phyloP scores from a whole-genome alignment of 1,284 basidiomycete genomes.

The Pterulicium gracile region DNA sequence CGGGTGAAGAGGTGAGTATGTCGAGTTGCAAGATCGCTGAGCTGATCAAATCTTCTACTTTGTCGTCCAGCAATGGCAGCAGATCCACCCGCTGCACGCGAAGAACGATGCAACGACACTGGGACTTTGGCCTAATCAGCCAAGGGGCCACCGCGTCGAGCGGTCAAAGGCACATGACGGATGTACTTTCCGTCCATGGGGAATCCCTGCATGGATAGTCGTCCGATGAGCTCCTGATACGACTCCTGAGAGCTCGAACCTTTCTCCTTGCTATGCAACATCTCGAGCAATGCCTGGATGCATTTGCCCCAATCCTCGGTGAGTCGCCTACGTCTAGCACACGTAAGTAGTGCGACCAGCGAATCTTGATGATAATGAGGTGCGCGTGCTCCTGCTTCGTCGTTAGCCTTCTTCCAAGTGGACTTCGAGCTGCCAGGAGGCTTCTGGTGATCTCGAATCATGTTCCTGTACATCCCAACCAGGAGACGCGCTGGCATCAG shows the following conservation, averaged over 20 bases:
- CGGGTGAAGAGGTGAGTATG: too few relatives aligned
- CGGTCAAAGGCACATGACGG: not conserved
- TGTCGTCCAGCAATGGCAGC: too few relatives aligned
- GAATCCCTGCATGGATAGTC: slow-evolving; percentile 24
- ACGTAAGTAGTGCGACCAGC: slow-evolving; percentile 29
- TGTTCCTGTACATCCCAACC: not conserved
- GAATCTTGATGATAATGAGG: slow-evolving; percentile 18
- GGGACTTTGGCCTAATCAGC: not conserved
- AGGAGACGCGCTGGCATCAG: too few relatives aligned
- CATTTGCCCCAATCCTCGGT: slow-evolving; percentile 21
- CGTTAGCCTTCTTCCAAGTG: slow-evolving; percentile 7
- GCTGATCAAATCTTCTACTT: too few relatives aligned
- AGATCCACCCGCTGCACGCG: slow-evolving; percentile 15
- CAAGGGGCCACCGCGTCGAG: slow-evolving; percentile 3
- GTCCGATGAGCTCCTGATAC: slow-evolving; percentile 31
- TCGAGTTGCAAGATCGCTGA: slow-evolving; percentile 16
- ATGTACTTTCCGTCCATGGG: slow-evolving; percentile 12
- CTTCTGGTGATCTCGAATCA: not conserved
- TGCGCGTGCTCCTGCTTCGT: slow-evolving; percentile 2
- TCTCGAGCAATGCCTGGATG: slow-evolving; percentile 20
- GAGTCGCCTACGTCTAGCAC: slow-evolving; percentile 24
- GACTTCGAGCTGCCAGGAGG: too few relatives aligned
- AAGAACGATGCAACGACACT: slow-evolving; percentile 9
- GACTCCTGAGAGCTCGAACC: slow-evolving; percentile 22
- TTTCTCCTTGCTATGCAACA: slow-evolving; percentile 18